A percentile compares a stretch with the other conserved stretches of the same genome.
Conservation (phyloP, 371 early-diverging fungal species). For the Phascolomyces articulosus region DNA sequence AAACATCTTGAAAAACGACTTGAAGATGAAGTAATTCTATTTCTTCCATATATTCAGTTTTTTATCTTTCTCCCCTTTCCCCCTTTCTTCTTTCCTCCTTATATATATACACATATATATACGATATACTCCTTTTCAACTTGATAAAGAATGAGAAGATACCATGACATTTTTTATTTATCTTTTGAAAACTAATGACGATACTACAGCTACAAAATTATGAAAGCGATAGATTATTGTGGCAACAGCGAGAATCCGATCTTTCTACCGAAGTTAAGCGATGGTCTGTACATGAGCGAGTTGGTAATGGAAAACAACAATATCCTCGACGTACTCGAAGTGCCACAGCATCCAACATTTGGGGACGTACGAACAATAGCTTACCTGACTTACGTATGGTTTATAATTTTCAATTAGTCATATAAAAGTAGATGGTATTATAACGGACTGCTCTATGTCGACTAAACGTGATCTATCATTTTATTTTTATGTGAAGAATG, state of each 20-base stretch:
- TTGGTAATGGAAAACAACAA: not conserved
- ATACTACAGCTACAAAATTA: conserved; percentile 25
- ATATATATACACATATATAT: too few relatives aligned
- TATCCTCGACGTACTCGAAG: conserved; percentile 27
- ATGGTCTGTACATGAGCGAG: conserved; percentile 8
- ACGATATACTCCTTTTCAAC: too few relatives aligned
- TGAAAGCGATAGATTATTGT: conserved; percentile 30
- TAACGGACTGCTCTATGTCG: too few relatives aligned
- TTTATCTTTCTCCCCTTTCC: too few relatives aligned
- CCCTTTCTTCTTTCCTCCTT: too few relatives aligned
- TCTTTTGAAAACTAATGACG: not conserved
- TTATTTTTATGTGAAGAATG: too few relatives aligned
- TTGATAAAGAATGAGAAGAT: not conserved
- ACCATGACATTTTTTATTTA: too few relatives aligned
- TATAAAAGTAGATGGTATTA: too few relatives aligned
- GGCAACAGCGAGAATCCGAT: conserved; percentile 38
- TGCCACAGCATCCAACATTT: conserved; percentile 28
- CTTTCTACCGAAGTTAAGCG: conserved; percentile 22
- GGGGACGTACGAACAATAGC: conserved; percentile 1
- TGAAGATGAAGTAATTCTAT: conserved; percentile 24
- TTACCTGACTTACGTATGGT: conserved; percentile 10
- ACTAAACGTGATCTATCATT: too few relatives aligned
- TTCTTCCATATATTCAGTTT: not conserved
- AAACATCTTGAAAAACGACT: conserved; percentile 30
- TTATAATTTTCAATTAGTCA: too few relatives aligned